Conservation (phyloP, 805 yeast species). For the Wickerhamomyces chaumierensis region DNA sequence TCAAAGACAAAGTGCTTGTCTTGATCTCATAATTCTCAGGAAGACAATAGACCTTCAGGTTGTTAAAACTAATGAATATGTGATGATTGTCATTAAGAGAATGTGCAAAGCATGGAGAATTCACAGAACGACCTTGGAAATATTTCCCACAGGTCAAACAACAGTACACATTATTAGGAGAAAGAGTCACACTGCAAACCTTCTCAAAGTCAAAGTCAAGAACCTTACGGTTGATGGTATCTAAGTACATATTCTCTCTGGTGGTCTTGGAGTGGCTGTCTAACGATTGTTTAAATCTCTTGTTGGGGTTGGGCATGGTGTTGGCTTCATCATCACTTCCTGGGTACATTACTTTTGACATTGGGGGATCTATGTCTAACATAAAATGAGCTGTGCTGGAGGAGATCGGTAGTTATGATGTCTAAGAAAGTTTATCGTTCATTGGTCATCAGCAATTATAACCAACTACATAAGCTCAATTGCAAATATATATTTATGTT, state of each 20-base stretch:
- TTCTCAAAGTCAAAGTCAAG: conserved; percentile 63
- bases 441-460: too few relatives aligned
- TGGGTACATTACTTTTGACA: too few relatives aligned
- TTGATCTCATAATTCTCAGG: conserved; percentile 48
- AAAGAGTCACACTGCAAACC: conserved; percentile 50
- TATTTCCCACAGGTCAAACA: conserved; percentile 69
- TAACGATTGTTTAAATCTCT: background rate
- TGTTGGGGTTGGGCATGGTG: background rate
- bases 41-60: conserved; percentile 38
- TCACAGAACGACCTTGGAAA: conserved; percentile 51
- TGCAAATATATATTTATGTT: too few relatives aligned
- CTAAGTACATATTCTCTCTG: conserved; percentile 14
- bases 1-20: conserved; percentile 27
- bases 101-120: conserved; percentile 62
- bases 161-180: conserved; percentile 53
- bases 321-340: background rate
- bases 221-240: conserved; percentile 20
- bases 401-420: too few relatives aligned
- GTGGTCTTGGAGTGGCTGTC: background rate
- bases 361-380: too few relatives aligned
- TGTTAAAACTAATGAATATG: conserved; percentile 44
- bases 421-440: too few relatives aligned
- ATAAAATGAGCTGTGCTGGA: too few relatives aligned
- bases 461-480: too few relatives aligned
- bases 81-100: conserved; percentile 54